Evolutionary conservation across 1,139 yeast genomes (phyloP).

Genomic region (Debaryomycetaceae sp.): DNA sequence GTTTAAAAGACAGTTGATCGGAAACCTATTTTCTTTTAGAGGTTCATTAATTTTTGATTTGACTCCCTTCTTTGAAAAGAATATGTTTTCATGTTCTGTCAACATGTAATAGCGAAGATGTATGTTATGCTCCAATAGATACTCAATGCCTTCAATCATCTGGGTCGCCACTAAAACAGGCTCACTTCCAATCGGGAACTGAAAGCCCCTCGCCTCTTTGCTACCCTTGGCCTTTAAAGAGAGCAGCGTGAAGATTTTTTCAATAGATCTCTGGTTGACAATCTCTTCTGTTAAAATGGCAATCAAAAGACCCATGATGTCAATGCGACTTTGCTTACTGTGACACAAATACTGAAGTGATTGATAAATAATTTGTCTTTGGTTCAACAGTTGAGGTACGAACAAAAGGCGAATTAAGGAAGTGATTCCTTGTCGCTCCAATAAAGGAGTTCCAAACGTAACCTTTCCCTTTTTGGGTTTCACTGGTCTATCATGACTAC

Average conservation of each 20-base stretch:
- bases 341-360: slow-evolving; percentile 66
- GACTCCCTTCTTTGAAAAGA: slow-evolving; percentile 44
- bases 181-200: slow-evolving; percentile 60
- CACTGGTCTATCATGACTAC: slow-evolving; percentile 3
- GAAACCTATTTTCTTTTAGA: slow-evolving; percentile 54
- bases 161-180: slow-evolving; percentile 74
- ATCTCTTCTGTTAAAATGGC: slow-evolving; percentile 76
- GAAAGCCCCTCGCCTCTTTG: slow-evolving; percentile 13
- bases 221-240: slow-evolving; percentile 29
- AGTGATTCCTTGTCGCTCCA: slow-evolving; percentile 76
- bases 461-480: slow-evolving; percentile 18
- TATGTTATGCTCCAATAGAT: slow-evolving; percentile 63
- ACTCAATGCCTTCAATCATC: slow-evolving; percentile 70
- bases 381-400: slow-evolving; percentile 65
- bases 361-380: slow-evolving; percentile 64
- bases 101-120: slow-evolving; percentile 74
- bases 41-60: slow-evolving; percentile 35
- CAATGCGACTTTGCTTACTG: slow-evolving; percentile 75
- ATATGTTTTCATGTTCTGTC: slow-evolving; percentile 72
- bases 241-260: slow-evolving; percentile 60
- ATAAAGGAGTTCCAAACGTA: slow-evolving; percentile 58
- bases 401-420: slow-evolving; percentile 69
- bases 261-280: slow-evolving; percentile 56
- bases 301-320: slow-evolving; percentile 66
- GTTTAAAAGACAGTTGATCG: slow-evolving; percentile 65